Base-by-base conservation (phyloP, 345 rosid species). In the Syzygium aqueum region DNA sequence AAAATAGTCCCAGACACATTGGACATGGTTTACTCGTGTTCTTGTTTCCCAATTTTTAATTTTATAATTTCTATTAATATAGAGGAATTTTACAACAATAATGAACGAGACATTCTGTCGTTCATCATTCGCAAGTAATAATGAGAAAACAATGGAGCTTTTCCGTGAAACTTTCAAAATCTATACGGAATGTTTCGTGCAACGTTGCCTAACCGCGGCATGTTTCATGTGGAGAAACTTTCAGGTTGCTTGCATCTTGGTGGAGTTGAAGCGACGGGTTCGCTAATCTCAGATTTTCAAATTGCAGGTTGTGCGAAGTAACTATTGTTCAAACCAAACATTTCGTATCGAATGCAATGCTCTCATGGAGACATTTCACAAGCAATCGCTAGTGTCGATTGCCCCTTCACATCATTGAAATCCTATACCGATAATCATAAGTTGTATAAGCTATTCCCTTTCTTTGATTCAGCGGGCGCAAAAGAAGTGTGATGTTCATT, bases 261-360 rank as follows among this genome's bases (percentile, higher is more conserved):
- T 61, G 2, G 37, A 27, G 11, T 28, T 63, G 9, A 63, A 15
- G 1, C 3, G 10, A 63, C 8, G 3, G 15, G 21, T 63, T 63
- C 7, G 21, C 2, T 8, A 28, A 63, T 63, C 21, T 63, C 1
- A 8, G 1, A 28, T 28, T 15, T 61, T 15, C 5, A 4, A 63
- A 63, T 28, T 5, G 11, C 7, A 0, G 4, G 19, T 63, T 14
- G 11, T 15, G 21, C 5, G 1, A 1, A 6, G 0, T 0, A 63
- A 28, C 28, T 28, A 63, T 7, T 63, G 5, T 3, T 28, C 16
- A 28, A 33, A 63, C 10, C 3, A 14, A 63, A 63, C 16, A 28
- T 63, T 28, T 0, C 1, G 2, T 2, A 63, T 0, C 1, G 0
- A 14, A 6, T n/a, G 37, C 21, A 50, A 10, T 50, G 22, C 67